These are phyloP conservation scores for Tephrocybe rancida DNA, from an alignment of 768 basidiomycete genomes.

Conservation along the genomic window DNA sequence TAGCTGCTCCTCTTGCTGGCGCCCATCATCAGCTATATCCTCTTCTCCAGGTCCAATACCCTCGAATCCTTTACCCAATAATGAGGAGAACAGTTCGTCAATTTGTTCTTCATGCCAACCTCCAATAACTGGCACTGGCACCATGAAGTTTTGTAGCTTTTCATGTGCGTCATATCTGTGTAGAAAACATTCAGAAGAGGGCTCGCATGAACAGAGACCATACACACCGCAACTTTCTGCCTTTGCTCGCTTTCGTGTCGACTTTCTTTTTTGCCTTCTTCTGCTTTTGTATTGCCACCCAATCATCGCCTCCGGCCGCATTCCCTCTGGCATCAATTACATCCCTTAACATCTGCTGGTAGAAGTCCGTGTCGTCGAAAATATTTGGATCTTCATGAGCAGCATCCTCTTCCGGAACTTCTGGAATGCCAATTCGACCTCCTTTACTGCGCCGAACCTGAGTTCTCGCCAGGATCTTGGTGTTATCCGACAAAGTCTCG, in stretches of 20 bases:
- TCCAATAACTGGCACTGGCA: slow-evolving; percentile 70
- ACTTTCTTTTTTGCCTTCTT: slow-evolving; percentile 83
- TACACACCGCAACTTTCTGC: slow-evolving; percentile 82
- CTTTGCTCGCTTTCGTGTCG: slow-evolving; percentile 97
- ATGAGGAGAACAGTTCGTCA: slow-evolving; percentile 89
- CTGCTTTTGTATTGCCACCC: slow-evolving; percentile 66
- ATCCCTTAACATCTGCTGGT: slow-evolving; percentile 89
- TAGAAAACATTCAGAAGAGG: neutral
- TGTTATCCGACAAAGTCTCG: slow-evolving; percentile 62
- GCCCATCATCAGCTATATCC: slow-evolving; percentile 25
- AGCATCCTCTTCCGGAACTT: slow-evolving; percentile 32
- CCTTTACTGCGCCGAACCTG: slow-evolving; percentile 55
- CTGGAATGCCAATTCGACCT: slow-evolving; percentile 39
- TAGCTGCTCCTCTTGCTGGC: slow-evolving; percentile 30
- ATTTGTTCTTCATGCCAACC: slow-evolving; percentile 96
- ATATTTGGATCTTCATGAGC: slow-evolving; percentile 44
- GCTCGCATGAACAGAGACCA: neutral
- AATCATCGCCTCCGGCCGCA: slow-evolving; percentile 51
- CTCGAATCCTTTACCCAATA: slow-evolving; percentile 79
- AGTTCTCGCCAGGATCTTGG: slow-evolving; percentile 65
- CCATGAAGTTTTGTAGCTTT: slow-evolving; percentile 97
- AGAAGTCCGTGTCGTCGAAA: slow-evolving; percentile 93
- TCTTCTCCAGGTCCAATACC: slow-evolving; percentile 26
- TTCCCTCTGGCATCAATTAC: slow-evolving; percentile 75
- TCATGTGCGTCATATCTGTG: slow-evolving; percentile 90